Evolutionary conservation across 345 rosid species (phyloP).

Genomic region (Gossypium sturtianum): DNA sequence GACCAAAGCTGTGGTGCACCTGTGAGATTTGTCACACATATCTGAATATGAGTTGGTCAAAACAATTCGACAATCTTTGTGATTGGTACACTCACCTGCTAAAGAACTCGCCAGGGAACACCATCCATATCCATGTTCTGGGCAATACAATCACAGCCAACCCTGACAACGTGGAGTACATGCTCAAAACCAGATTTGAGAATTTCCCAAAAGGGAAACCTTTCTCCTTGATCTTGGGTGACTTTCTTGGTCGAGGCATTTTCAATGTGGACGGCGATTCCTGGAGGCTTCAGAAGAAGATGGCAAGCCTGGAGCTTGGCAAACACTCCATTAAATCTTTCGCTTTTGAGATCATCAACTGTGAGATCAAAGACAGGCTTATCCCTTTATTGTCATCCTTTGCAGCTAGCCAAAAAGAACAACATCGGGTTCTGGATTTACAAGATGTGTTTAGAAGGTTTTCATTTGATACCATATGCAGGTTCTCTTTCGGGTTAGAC

Average conservation of each 20-base stretch:
- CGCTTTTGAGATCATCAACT: slow-evolving; percentile 45
- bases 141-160: slow-evolving; percentile 62
- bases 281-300: slow-evolving; percentile 64
- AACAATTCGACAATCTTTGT: slow-evolving; percentile 47
- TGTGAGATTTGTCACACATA: slow-evolving; percentile 62
- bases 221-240: slow-evolving; percentile 65
- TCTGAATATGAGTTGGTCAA: slow-evolving; percentile 50
- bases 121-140: slow-evolving; percentile 68
- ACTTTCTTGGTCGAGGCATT: slow-evolving; percentile 72
- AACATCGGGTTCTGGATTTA: slow-evolving; percentile 26
- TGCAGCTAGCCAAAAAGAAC: background rate
- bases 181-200: slow-evolving; percentile 59
- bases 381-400: slow-evolving; percentile 36
- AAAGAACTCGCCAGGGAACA: slow-evolving; percentile 42
- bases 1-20: slow-evolving; percentile 48
- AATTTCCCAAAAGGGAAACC: slow-evolving; percentile 79
- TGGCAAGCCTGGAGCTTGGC: slow-evolving; percentile 58
- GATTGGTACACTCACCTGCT: slow-evolving; percentile 80
- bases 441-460: slow-evolving; percentile 63
- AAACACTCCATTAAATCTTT: slow-evolving; percentile 38
- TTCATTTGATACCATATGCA: slow-evolving; percentile 58
- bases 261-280: slow-evolving; percentile 72
- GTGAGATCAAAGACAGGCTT: slow-evolving; percentile 48
- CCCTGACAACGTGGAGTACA: slow-evolving; percentile 60
- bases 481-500: slow-evolving; percentile 60